These are phyloP conservation scores for Exsudoporus frostii DNA, from an alignment of 768 basidiomycete genomes.

Conservation along the genomic window DNA sequence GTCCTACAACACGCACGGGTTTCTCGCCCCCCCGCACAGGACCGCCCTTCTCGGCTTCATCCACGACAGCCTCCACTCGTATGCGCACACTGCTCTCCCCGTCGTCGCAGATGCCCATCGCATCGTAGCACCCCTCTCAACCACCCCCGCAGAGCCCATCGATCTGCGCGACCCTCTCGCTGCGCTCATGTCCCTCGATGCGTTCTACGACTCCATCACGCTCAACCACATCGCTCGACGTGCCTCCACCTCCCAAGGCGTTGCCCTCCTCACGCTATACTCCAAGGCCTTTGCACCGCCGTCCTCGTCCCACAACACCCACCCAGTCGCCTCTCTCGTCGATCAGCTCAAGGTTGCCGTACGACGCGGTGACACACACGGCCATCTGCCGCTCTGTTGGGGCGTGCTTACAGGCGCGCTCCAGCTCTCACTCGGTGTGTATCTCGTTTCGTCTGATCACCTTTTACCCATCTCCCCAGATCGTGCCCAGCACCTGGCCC, in stretches of 20 bases:
- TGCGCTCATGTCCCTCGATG: slow-evolving; percentile 58
- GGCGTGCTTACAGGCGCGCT: slow-evolving; percentile 79
- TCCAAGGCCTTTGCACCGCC: slow-evolving; percentile 74
- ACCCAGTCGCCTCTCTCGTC: slow-evolving; percentile 39
- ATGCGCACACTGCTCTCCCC: slow-evolving; percentile 70
- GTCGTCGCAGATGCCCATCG: slow-evolving; percentile 76
- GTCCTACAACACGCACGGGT: slow-evolving; percentile 85
- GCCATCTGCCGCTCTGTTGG: slow-evolving; percentile 92
- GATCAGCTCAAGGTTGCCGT: slow-evolving; percentile 68
- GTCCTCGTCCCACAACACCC: slow-evolving; percentile 11
- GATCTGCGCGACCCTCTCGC: slow-evolving; percentile 33
- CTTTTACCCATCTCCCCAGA: slow-evolving; percentile 42
- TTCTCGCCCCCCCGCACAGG: slow-evolving; percentile 36
- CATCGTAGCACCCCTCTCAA: slow-evolving; percentile 24
- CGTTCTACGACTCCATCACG: slow-evolving; percentile 78
- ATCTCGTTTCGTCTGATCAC: neutral
- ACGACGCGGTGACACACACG: slow-evolving; percentile 60
- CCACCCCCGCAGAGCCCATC: slow-evolving; percentile 6
- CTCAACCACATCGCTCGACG: slow-evolving; percentile 87
- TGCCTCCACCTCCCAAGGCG: slow-evolving; percentile 88
- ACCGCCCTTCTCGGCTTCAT: slow-evolving; percentile 53
- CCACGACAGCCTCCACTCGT: slow-evolving; percentile 69
- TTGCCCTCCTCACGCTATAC: slow-evolving; percentile 87
- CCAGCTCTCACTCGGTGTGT: slow-evolving; percentile 64
- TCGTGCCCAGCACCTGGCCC: slow-evolving; percentile 79